Evolutionary conservation across 495 filamentous ascomycete genomes (phyloP), one percentile per base, ranked within the genome.

Genomic region (Lindgomyces ingoldianus): DNA sequence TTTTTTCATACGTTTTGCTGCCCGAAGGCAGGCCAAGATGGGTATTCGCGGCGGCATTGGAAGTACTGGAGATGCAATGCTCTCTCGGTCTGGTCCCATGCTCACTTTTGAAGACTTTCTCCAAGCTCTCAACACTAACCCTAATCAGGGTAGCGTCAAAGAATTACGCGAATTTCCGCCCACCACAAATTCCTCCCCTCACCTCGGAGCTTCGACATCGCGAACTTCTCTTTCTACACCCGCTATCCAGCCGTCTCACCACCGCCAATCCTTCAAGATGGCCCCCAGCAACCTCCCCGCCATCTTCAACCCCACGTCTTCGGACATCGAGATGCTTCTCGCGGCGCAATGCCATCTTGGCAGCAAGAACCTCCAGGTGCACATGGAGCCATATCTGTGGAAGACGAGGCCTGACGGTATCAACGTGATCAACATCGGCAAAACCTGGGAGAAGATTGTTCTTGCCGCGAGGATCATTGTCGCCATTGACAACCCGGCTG

Each of bases 391-490:
- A 69, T 98, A 98, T 83, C 87, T 98, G 74, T 98, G 91, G 92
- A 98, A 98, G 88, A 96, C 91, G 75, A 88, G 94, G 74, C 87
- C 92, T 62, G 94, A 98, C 72, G 94, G 94, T 80, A 87, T 98
- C 83, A 98, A 98, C 77, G 85, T 98, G 65, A 85, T 98, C 80
- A 98, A 98, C 86, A 91, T 98, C 80, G 91, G 93, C 84, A 98
- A 98, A 90, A 98, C 94, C 81, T 98, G 94, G 94, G 95, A 98
- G 85, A 98, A 98, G 87, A 93, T 98, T 76, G 89, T 96, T 73
- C 85, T 98, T 64, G 94, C 94, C 72, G 94, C 94, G 77, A 91
- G 94, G 78, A 96, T 98, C 83, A 96, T 98, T 81, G 94, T 87
- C 72, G 90, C 94, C 78, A 89, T 98, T 71, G 94, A 98, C 86